phyloP scores from a whole-genome alignment of 2,329 filamentous ascomycete species.

The Harringtonia aguacate region DNA sequence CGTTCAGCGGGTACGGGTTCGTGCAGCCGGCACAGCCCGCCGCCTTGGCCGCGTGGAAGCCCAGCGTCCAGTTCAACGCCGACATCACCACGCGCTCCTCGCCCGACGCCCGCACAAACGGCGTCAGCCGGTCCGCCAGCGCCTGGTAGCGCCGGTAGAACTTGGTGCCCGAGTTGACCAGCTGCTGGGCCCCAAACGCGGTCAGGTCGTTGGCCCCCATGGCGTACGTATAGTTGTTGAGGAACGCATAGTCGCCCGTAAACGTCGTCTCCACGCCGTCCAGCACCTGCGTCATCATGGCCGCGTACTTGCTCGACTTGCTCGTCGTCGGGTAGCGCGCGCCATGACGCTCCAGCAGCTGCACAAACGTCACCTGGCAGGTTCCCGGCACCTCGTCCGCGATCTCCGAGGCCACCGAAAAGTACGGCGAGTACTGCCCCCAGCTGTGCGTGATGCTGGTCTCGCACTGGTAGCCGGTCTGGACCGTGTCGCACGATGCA shows the following conservation, averaged over 20 bases:
- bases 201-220: constrained; percentile 44
- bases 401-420: constrained; percentile 59
- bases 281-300: constrained; percentile 56
- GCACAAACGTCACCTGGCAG: constrained; percentile 64
- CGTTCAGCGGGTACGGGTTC: constrained; percentile 18
- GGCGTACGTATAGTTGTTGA: constrained; percentile 59
- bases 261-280: constrained; percentile 42
- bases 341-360: constrained; percentile 77
- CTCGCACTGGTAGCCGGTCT: constrained; percentile 51
- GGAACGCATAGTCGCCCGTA: constrained; percentile 53
- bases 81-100: constrained; percentile 36
- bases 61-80: constrained; percentile 62
- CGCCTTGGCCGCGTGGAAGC: constrained; percentile 51
- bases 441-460: constrained; percentile 54
- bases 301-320: constrained; percentile 54
- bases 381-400: constrained; percentile 45
- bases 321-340: constrained; percentile 64
- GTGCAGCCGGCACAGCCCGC: constrained; percentile 13
- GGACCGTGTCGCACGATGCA: too few relatives aligned
- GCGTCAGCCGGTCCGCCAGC: constrained; percentile 41
- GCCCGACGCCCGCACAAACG: constrained; percentile 31
- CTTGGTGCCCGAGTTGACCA: constrained; percentile 62
- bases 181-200: constrained; percentile 52
- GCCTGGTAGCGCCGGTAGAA: constrained; percentile 63
- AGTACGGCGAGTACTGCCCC: constrained; percentile 84